Base-by-base conservation (phyloP, 2,329 filamentous ascomycete species). In the Fusarium pseudoanthophilum region DNA sequence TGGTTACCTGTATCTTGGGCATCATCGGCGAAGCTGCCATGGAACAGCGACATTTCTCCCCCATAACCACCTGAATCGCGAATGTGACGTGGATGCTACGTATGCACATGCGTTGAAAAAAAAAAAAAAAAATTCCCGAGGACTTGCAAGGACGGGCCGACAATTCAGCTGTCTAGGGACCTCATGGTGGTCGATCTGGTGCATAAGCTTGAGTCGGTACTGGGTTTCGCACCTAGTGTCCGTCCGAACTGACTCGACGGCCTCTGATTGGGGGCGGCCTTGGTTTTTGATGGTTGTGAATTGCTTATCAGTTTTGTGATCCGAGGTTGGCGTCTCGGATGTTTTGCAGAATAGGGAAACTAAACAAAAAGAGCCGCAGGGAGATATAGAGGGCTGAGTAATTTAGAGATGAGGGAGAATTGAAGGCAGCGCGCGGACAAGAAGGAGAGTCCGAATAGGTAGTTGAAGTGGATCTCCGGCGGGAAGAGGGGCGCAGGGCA, bases 121-220 rank as follows among this genome's bases (percentile, higher is more conserved):
- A 43, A 55, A 60, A 24, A 32, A 71, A 67, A 61, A 24, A 67
- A 61, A 24, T 56, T n/a, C 49, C 62, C 62, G 67, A 72, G 24
- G 60, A 57, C 48, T 57, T 61, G 36, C 32, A 45, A 36, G 39
- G 46, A 69, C 71, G 71, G 71, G 39, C 71, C 71, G 71, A 74
- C 55, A 72, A 52, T 51, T 72, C 71, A 74, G 71, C 71, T 74
- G 39, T 40, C 49, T 64, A 60, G 63, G 71, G 63, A 57, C 58
- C 58, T 56, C 20, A 21, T 65, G 42, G 59, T 46, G 62, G 62
- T 61, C 58, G 59, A 74, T 74, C 53, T 43, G 56, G 51, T 64
- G 67, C 67, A 74, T 72, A 53, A 55, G 46, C 59, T 69, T 72
- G 62, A 62, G 59, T 69, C 56, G 71, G 61, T 58, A 34, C 60